Evolutionary conservation across 83 land plant genomes (phyloP).

Genomic region (Picea abies): DNA sequence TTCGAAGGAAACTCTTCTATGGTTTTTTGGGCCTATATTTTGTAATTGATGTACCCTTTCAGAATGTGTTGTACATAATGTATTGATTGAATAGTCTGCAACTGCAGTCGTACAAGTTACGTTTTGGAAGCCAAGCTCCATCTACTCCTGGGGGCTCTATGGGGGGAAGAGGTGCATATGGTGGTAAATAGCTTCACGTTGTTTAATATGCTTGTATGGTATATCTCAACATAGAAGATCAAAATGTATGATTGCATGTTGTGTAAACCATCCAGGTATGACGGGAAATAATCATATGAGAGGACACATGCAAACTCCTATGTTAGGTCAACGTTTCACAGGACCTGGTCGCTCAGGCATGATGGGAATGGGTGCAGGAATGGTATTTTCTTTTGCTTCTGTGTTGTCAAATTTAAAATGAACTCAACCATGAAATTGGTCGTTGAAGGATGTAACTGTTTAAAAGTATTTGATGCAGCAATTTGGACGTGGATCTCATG

Average conservation of each 20-base stretch:
- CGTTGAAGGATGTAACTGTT: background rate
- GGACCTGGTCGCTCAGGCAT: constrained; percentile 16
- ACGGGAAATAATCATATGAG: background rate
- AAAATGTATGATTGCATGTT: background rate
- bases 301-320: constrained; percentile 14
- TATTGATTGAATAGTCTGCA: too few relatives aligned
- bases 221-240: too few relatives aligned
- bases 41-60: too few relatives aligned
- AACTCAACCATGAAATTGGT: background rate
- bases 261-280: background rate
- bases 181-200: background rate
- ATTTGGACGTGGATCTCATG: constrained; percentile 18
- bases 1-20: too few relatives aligned
- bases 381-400: background rate
- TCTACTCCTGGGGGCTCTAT: background rate
- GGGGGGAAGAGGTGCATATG: constrained; percentile 4
- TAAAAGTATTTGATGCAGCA: background rate
- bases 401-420: background rate
- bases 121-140: constrained; percentile 10
- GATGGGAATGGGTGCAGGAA: constrained; percentile 12
- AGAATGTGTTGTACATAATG: too few relatives aligned
- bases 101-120: constrained; percentile 5
- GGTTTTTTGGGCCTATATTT: too few relatives aligned
- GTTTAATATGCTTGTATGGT: background rate
- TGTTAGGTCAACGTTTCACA: background rate